These are phyloP conservation scores for Umbelopsis ramanniana DNA, from an alignment of 192 early-diverging fungal genomes.

Conservation along the genomic window DNA sequence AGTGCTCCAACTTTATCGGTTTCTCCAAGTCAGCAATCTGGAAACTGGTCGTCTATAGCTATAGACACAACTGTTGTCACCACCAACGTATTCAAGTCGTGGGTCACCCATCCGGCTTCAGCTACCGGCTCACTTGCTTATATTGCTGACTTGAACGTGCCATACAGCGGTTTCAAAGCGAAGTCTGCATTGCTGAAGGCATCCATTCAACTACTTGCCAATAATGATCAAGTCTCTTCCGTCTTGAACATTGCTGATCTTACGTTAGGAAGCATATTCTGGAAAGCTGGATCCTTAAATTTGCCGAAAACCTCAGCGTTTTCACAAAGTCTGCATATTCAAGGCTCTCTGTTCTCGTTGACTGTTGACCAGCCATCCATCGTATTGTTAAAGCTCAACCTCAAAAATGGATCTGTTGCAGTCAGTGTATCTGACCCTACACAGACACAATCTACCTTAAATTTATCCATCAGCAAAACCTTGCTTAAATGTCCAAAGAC, in stretches of 20 bases:
- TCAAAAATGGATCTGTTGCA: neutral
- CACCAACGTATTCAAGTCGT: constrained; percentile 25
- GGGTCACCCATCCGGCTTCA: constrained; percentile 4
- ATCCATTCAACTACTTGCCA: constrained; percentile 12
- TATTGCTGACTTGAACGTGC: constrained; percentile 21
- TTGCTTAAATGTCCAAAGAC: constrained; percentile 11
- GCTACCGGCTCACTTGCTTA: constrained; percentile 6
- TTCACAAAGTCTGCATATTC: neutral
- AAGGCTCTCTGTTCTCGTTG: neutral
- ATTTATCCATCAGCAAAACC: neutral
- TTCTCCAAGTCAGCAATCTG: constrained; percentile 10
- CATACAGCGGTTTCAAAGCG: neutral
- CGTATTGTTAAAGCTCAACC: constrained; percentile 11
- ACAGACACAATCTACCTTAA: constrained; percentile 13
- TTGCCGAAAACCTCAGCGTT: neutral
- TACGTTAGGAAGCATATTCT: neutral
- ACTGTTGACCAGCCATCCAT: constrained; percentile 18
- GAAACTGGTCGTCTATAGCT: constrained; percentile 30
- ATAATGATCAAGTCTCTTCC: neutral
- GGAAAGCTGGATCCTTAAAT: constrained; percentile 12
- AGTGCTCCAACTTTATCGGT: constrained; percentile 17
- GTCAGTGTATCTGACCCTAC: constrained; percentile 26
- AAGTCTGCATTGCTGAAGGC: neutral
- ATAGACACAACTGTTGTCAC: constrained; percentile 21
- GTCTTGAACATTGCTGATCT: constrained; percentile 16